Evolutionary conservation across 495 filamentous ascomycete genomes (phyloP).

Genomic region (Talaromyces ruber): DNA sequence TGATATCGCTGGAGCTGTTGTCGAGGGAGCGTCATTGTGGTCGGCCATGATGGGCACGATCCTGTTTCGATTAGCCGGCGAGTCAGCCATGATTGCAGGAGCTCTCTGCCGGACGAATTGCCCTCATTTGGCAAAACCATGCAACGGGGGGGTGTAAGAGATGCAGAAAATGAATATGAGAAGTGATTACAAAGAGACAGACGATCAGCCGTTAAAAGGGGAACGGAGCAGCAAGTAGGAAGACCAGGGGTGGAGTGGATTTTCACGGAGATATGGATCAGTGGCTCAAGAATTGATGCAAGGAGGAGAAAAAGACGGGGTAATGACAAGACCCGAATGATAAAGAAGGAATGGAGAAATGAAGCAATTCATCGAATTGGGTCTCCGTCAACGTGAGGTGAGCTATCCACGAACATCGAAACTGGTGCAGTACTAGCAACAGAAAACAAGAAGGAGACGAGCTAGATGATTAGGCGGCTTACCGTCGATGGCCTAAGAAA

Average conservation of each 20-base stretch:
- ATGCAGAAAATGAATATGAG: conserved; percentile 7
- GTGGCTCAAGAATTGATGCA: not conserved
- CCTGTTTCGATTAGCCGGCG: conserved; percentile 35
- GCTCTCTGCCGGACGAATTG: conserved; percentile 22
- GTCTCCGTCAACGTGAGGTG: not conserved
- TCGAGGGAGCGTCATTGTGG: conserved; percentile 14
- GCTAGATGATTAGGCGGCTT: not conserved
- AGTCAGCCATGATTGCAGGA: conserved; percentile 31
- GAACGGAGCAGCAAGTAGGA: not conserved
- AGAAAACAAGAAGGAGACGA: not conserved
- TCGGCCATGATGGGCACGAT: conserved; percentile 39
- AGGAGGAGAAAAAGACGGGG: not conserved
- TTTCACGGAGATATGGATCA: not conserved
- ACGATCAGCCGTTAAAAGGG: conserved; percentile 2
- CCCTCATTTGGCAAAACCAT: conserved; percentile 28
- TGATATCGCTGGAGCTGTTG: conserved; percentile 2
- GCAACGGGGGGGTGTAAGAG: not conserved
- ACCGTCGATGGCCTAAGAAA: not conserved
- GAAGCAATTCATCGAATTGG: not conserved
- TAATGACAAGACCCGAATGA: not conserved
- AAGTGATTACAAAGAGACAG: conserved; percentile 7
- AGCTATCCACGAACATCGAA: not conserved
- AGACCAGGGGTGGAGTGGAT: conserved; percentile 1
- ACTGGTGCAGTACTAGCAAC: not conserved
- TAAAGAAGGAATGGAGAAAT: not conserved